These are phyloP conservation scores for Sclerotinia trifoliorum DNA, from an alignment of 2,329 filamentous ascomycete species.

Conservation along the genomic window DNA sequence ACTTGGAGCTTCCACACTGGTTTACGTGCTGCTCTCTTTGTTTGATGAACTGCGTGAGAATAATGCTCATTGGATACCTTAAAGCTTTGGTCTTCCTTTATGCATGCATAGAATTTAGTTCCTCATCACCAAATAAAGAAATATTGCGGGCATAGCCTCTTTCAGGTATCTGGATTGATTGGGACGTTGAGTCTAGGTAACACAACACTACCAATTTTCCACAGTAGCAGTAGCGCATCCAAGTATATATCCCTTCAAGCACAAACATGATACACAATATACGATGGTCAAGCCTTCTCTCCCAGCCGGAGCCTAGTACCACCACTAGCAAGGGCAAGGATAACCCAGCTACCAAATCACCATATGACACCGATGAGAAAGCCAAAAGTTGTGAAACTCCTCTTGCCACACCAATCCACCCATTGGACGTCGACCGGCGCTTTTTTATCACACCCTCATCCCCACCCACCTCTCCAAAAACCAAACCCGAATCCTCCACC, in stretches of 20 bases:
- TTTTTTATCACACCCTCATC: background rate
- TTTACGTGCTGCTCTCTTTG: background rate
- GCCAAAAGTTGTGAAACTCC: background rate
- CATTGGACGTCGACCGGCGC: background rate
- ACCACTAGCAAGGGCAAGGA: background rate
- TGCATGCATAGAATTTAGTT: background rate
- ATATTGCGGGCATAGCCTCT: background rate
- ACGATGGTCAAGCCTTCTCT: background rate
- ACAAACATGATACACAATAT: background rate
- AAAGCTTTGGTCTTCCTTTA: background rate
- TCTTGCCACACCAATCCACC: background rate
- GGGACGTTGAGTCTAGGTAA: background rate
- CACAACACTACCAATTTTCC: background rate
- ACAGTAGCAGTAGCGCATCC: background rate
- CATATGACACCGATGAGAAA: no score
- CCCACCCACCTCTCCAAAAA: background rate
- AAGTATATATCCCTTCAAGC: background rate
- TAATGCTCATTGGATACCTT: background rate
- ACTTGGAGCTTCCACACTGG: background rate
- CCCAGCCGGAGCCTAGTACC: no score
- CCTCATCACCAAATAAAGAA: background rate
- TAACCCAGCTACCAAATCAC: no score
- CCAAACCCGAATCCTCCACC: background rate
- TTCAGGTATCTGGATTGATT: background rate
- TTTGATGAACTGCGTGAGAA: background rate